Conservation (phyloP, 106 monocot species). For the Ottelia alismoides region DNA sequence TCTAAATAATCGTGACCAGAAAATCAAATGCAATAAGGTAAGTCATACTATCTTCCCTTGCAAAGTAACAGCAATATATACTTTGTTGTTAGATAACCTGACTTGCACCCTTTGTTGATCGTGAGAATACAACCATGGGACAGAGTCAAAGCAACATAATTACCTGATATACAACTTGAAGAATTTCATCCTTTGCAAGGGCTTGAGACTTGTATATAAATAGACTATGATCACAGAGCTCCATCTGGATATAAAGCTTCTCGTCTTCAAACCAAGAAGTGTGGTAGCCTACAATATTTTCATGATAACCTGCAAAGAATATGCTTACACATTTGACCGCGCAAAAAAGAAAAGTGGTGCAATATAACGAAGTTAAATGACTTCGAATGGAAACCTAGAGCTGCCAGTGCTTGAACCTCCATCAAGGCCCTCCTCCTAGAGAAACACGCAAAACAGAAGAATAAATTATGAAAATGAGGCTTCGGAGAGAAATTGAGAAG, state of each 20-base stretch:
- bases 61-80: too few species aligned
- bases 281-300: conserved; percentile 82
- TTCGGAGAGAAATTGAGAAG: too few species aligned
- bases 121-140: too few species aligned
- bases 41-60: too few species aligned
- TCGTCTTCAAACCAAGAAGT: conserved; percentile 97
- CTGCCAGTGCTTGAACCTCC: conserved; percentile 98
- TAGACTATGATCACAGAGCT: conserved; percentile 77
- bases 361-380: not conserved
- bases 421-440: conserved; percentile 78
- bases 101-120: too few species aligned
- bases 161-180: conserved; percentile 70
- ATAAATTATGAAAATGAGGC: too few species aligned
- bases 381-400: conserved; percentile 61
- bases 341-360: not conserved
- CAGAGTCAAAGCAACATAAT: too few species aligned
- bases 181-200: conserved; percentile 27
- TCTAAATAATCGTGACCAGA: conserved; percentile 22
- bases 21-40: too few species aligned
- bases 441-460: too few species aligned
- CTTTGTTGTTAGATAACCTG: too few species aligned
- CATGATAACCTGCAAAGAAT: conserved; percentile 51
- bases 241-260: conserved; percentile 94
- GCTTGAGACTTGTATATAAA: conserved; percentile 22
- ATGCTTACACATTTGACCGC: not conserved